Evolutionary conservation across 257 asterid species (phyloP), one percentile per base, ranked within the genome.

Genomic region (Przewalskia tangutica): DNA sequence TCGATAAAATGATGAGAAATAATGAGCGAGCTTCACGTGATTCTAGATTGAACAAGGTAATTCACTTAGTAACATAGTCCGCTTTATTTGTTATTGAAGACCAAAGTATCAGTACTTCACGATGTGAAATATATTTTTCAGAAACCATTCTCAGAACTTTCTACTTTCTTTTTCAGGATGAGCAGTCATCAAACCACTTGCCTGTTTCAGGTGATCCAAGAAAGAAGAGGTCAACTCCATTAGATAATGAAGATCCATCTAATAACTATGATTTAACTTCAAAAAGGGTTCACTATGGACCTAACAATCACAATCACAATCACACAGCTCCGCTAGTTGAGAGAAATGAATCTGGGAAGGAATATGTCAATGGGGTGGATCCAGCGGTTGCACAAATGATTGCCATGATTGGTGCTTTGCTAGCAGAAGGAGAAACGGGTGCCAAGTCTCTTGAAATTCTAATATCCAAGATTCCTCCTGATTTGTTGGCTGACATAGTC

Each of bases 381-480:
- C 87, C 92, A 58, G 86, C 86, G 85, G 89, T 93, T 51, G 98
- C 94, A 77, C 97, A 96, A 85, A 94, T 94, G 95, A 92, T 94
- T 86, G 87, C 90, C 62, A 88, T 93, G 98, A 96, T 96, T 87
- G 97, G 93, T 87, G 98, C 98, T 84, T 82, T 96, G 73, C 91
- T 96, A 77, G 98, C 97, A 60, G 99, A 94, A 91, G 99, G 99
- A 79, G 98, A 96, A 85, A 89, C 94, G 83, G 99, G 98, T 82
- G 93, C 89, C 46, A 92, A 92, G 65, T 93, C 98, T 83, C 94
- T 96, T 44, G 97, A 96, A 86, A 83, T 96, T 89, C 95, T 96
- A 62, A 86, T 96, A 77, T 90, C 98, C 55, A 88, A 89, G 79
- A 90, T 94, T 73, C 98, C 90, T 83, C 98, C 99, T 27, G 99